Percentiles rank a stretch among this genome's conserved stretches.
These are phyloP conservation scores for Cordyceps farinosa DNA, from an alignment of 2,329 filamentous ascomycete species.

Conservation along the genomic window DNA sequence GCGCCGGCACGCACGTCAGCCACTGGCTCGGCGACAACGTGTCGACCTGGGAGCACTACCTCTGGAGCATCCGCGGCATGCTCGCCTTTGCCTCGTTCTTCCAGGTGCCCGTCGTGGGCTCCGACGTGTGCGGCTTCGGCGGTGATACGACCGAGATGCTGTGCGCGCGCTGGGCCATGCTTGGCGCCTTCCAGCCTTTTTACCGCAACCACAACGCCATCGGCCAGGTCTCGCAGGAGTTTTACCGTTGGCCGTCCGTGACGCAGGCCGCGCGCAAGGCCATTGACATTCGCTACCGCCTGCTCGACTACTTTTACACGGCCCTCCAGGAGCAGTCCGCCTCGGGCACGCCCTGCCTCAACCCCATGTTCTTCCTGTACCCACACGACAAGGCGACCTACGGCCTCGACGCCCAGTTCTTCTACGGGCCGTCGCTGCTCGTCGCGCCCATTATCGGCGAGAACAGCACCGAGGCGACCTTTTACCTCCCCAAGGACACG, in stretches of 20 bases:
- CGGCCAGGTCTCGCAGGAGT: constrained; percentile 51
- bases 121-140: constrained; percentile 75
- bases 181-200: constrained; percentile 65
- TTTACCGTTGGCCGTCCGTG: constrained; percentile 63
- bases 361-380: constrained; percentile 69
- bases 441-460: constrained; percentile 45
- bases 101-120: constrained; percentile 65
- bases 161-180: constrained; percentile 63
- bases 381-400: constrained; percentile 44
- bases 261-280: constrained; percentile 60
- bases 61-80: constrained; percentile 54
- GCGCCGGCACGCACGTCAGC: constrained; percentile 62
- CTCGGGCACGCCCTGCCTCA: constrained; percentile 65
- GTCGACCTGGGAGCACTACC: constrained; percentile 55
- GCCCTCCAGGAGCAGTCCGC: constrained; percentile 57
- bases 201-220: constrained; percentile 62
- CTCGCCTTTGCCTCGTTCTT: constrained; percentile 61
- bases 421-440: constrained; percentile 43
- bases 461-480: constrained; percentile 37
- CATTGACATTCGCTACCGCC: constrained; percentile 64
- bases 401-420: constrained; percentile 43
- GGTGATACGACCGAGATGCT: constrained; percentile 57
- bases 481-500: constrained; percentile 46
- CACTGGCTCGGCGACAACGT: constrained; percentile 52
- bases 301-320: constrained; percentile 75